Conservation (phyloP, 306 rosid species). For the Rosa rugosa region DNA sequence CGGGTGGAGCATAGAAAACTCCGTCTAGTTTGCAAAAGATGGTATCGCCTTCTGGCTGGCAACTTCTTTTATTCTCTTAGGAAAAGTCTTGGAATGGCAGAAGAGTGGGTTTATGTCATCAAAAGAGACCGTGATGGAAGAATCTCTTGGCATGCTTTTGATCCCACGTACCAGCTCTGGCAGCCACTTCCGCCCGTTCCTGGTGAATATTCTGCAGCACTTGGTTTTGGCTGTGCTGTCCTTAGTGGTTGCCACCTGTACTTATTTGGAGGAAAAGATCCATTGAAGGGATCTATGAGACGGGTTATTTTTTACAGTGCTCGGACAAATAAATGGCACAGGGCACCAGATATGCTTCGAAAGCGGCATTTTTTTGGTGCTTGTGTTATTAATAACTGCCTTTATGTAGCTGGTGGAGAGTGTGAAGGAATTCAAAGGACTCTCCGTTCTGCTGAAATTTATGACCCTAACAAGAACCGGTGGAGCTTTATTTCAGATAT, state of each 20-base stretch:
- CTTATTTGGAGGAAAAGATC: slow-evolving; percentile 97
- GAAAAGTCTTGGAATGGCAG: slow-evolving; percentile 98
- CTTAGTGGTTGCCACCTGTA: slow-evolving; percentile 97
- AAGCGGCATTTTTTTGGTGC: slow-evolving; percentile 92
- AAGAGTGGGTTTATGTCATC: slow-evolving; percentile 98
- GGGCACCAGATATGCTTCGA: slow-evolving; percentile 98
- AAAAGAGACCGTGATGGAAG: slow-evolving; percentile 95
- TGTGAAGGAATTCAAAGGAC: slow-evolving; percentile 98
- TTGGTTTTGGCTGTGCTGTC: slow-evolving; percentile 98
- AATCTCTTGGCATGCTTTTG: slow-evolving; percentile 96
- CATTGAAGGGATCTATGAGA: slow-evolving; percentile 86
- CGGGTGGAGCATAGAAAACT: slow-evolving; percentile 87
- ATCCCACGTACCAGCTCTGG: slow-evolving; percentile 96
- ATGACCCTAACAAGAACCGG: slow-evolving; percentile 81
- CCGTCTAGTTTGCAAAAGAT: slow-evolving; percentile 93
- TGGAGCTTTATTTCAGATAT: slow-evolving; percentile 95
- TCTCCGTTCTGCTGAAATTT: slow-evolving; percentile 93
- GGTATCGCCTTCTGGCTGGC: slow-evolving; percentile 89
- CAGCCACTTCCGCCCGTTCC: slow-evolving; percentile 99
- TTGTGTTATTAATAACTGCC: slow-evolving; percentile 94
- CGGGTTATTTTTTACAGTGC: slow-evolving; percentile 96
- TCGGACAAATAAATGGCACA: slow-evolving; percentile 94
- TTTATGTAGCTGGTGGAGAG: slow-evolving; percentile 98
- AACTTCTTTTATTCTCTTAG: slow-evolving; percentile 93
- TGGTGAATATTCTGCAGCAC: slow-evolving; percentile 86